Conservation (phyloP, 345 rosid genomes). For the Lumnitzera racemosa region DNA sequence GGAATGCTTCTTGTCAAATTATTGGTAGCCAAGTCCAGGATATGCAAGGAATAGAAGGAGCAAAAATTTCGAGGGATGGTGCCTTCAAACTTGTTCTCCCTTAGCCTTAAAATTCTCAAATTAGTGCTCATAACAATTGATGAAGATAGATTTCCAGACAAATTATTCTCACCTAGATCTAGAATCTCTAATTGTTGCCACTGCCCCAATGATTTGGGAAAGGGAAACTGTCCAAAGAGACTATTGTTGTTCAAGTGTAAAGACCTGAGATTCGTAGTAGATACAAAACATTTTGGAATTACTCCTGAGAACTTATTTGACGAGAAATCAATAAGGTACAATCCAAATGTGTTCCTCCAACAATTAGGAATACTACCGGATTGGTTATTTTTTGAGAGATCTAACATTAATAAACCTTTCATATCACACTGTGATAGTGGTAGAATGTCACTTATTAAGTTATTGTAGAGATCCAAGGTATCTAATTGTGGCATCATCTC, state of each 20-base stretch:
- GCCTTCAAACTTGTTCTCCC: no score
- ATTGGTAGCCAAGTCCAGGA: slow-evolving; percentile 16
- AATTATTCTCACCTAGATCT: no score
- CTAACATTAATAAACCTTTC: rapidly evolving
- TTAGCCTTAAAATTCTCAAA: no score
- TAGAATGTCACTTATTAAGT: background rate
- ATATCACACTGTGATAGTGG: background rate
- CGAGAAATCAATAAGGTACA: background rate
- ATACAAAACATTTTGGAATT: background rate
- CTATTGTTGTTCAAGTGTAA: no score
- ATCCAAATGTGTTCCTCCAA: background rate
- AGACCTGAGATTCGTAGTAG: rapidly evolving
- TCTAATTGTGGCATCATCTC: background rate
- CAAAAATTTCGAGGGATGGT: no score
- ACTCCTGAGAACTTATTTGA: slow-evolving; percentile 1
- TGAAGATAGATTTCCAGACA: no score
- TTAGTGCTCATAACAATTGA: no score
- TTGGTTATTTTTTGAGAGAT: background rate
- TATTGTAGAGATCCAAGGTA: background rate
- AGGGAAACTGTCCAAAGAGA: no score
- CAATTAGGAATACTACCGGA: background rate
- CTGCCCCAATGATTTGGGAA: no score
- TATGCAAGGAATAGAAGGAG: no score
- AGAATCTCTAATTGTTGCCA: no score
- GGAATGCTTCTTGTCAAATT: slow-evolving; percentile 13